Evolutionary conservation across 2,329 filamentous ascomycete genomes (phyloP).

Genomic region (Nakataea oryzae): DNA sequence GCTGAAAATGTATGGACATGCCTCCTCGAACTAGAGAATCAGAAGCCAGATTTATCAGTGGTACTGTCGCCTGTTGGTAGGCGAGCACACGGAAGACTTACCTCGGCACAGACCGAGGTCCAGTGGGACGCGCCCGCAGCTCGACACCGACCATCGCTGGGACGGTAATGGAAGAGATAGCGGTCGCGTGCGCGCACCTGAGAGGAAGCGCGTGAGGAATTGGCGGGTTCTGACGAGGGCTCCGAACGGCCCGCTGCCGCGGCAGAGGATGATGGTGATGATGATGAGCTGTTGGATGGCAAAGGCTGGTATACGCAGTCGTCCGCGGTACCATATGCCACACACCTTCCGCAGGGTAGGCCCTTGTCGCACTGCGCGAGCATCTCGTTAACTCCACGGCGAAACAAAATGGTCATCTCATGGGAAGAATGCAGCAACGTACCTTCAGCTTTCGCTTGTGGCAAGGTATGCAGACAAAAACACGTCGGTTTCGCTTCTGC

Average conservation of each 20-base stretch:
- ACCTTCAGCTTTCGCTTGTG: constrained; percentile 15
- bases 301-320: constrained; percentile 16
- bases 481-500: constrained; percentile 16
- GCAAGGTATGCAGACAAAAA: constrained; percentile 18
- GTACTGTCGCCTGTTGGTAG: not conserved
- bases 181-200: not conserved
- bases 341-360: constrained; percentile 15
- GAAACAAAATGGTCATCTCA: not conserved
- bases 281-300: constrained; percentile 2
- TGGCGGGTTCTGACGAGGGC: not conserved
- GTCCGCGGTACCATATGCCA: constrained; percentile 10
- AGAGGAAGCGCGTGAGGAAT: constrained; percentile 1
- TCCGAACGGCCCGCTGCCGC: not conserved
- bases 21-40: constrained; percentile 13
- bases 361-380: constrained; percentile 13
- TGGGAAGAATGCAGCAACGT: not conserved
- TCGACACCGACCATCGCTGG: constrained; percentile 4
- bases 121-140: constrained; percentile 10
- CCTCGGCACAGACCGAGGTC: constrained; percentile 9
- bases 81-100: constrained; percentile 2
- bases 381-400: not conserved
- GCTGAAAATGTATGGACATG: constrained; percentile 13
- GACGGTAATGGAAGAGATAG: constrained; percentile 2
- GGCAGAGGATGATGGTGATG: constrained; percentile 4
- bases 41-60: not conserved